Evolutionary conservation across 345 rosid genomes (phyloP).

Genomic region (Draba incana): DNA sequence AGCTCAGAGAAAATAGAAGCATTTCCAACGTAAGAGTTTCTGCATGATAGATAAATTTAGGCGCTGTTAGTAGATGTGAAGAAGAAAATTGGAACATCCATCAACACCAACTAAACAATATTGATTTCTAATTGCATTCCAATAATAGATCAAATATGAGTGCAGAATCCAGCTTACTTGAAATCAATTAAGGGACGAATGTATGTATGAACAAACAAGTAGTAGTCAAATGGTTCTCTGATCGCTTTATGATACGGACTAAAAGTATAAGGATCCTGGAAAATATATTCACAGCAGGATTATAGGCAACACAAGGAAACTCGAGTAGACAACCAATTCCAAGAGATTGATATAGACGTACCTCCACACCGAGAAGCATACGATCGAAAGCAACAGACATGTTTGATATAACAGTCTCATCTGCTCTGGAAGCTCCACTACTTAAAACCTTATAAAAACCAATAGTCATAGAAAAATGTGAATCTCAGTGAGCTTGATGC

Average conservation of each 20-base stretch:
- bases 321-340: background rate
- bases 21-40: slow-evolving; percentile 89
- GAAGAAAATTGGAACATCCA: slow-evolving; percentile 24
- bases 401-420: slow-evolving; percentile 71
- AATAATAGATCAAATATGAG: background rate
- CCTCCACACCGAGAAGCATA: slow-evolving; percentile 83
- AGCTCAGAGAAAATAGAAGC: slow-evolving; percentile 65
- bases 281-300: slow-evolving; percentile 29
- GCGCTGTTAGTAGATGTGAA: slow-evolving; percentile 19
- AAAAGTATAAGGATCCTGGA: slow-evolving; percentile 84
- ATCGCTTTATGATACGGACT: slow-evolving; percentile 80
- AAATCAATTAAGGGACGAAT: slow-evolving; percentile 85
- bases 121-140: background rate
- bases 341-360: slow-evolving; percentile 38
- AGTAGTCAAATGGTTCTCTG: slow-evolving; percentile 95
- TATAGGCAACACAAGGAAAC: too few relatives aligned
- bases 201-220: slow-evolving; percentile 88
- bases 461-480: background rate
- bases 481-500: background rate
- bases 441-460: slow-evolving; percentile 62
- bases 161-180: slow-evolving; percentile 56
- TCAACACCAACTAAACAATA: slow-evolving; percentile 8
- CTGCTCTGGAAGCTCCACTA: slow-evolving; percentile 66
- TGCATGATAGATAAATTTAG: slow-evolving; percentile 40
- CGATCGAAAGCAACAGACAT: slow-evolving; percentile 83